These are phyloP conservation scores for Ustilago vetiveriae DNA, from an alignment of 1,284 basidiomycete genomes.

Conservation along the genomic window DNA sequence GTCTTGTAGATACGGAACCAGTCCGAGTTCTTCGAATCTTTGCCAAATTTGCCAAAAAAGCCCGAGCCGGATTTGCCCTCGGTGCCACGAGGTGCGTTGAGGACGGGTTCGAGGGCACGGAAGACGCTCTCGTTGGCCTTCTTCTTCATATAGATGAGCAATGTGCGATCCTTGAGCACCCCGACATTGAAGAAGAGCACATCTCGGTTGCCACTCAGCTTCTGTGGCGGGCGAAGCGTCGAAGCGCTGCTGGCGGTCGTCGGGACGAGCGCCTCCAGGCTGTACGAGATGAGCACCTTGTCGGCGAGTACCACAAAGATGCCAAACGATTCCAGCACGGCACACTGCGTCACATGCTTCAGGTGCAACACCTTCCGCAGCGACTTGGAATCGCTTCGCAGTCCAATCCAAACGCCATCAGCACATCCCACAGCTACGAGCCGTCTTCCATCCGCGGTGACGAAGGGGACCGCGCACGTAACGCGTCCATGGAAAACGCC, in stretches of 20 bases:
- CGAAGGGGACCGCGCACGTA: constrained; percentile 83
- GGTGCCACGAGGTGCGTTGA: constrained; percentile 80
- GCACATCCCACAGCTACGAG: constrained; percentile 92
- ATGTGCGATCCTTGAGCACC: constrained; percentile 80
- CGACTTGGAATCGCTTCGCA: constrained; percentile 84
- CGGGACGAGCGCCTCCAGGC: constrained; percentile 93
- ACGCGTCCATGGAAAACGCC: constrained; percentile 86
- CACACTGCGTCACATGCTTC: constrained; percentile 89
- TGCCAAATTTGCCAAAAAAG: constrained; percentile 75
- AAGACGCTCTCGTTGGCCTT: constrained; percentile 90
- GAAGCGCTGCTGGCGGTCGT: constrained; percentile 73
- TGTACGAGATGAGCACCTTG: constrained; percentile 77
- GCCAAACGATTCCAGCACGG: constrained; percentile 91
- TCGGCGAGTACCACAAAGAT: constrained; percentile 94
- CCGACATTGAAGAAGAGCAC: constrained; percentile 95
- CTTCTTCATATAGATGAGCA: constrained; percentile 95
- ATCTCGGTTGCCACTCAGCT: constrained; percentile 85
- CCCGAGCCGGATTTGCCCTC: constrained; percentile 73
- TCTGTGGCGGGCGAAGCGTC: constrained; percentile 74
- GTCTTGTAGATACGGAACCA: constrained; percentile 94
- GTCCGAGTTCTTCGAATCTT: constrained; percentile 80
- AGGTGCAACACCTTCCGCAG: constrained; percentile 88
- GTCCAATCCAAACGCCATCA: constrained; percentile 96
- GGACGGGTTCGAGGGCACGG: constrained; percentile 89
- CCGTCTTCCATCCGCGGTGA: constrained; percentile 80